Evolutionary conservation across 495 filamentous ascomycete genomes (phyloP).

Genomic region (Tetracladium setigerum): DNA sequence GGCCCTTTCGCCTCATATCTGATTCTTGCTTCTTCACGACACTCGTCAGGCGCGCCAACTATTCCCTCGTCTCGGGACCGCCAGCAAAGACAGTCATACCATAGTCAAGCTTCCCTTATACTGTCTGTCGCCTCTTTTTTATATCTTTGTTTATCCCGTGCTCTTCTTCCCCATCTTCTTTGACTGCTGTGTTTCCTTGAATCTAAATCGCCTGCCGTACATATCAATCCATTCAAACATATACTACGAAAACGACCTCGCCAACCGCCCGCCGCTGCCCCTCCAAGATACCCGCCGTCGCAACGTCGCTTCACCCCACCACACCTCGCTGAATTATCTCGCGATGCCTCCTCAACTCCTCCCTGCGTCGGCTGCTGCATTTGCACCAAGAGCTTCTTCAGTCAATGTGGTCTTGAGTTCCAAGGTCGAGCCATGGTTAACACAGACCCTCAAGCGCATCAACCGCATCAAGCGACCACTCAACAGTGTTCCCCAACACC

Average conservation of each 20-base stretch:
- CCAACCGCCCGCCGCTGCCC: constrained; percentile 14
- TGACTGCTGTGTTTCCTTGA: constrained; percentile 16
- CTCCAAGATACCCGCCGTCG: constrained; percentile 14
- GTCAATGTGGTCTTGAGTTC: constrained; percentile 90
- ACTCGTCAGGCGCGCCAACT: constrained; percentile 44
- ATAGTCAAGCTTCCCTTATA: constrained; percentile 48
- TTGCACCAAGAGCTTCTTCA: constrained; percentile 83
- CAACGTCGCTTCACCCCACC: constrained; percentile 8
- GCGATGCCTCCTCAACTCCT: constrained; percentile 85
- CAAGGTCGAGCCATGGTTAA: constrained; percentile 97
- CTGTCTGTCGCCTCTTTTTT: constrained; percentile 35
- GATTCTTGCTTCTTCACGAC: constrained; percentile 28
- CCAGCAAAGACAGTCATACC: constrained; percentile 34
- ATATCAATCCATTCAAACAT: constrained; percentile 2
- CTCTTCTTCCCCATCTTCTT: constrained; percentile 28
- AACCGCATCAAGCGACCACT: constrained; percentile 96
- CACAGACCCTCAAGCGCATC: constrained; percentile 91
- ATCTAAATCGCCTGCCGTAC: constrained; percentile 22
- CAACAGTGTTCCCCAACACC: constrained; percentile 96
- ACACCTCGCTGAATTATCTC: constrained; percentile 1
- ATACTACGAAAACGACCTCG: constrained; percentile 12
- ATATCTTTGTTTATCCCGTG: constrained; percentile 41
- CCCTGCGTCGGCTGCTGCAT: constrained; percentile 91
- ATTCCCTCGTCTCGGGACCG: constrained; percentile 52
- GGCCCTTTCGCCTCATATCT: constrained; percentile 11